Base-by-base conservation (phyloP, 2,329 filamentous ascomycete genomes). In the Cladophialophora bantiana region DNA sequence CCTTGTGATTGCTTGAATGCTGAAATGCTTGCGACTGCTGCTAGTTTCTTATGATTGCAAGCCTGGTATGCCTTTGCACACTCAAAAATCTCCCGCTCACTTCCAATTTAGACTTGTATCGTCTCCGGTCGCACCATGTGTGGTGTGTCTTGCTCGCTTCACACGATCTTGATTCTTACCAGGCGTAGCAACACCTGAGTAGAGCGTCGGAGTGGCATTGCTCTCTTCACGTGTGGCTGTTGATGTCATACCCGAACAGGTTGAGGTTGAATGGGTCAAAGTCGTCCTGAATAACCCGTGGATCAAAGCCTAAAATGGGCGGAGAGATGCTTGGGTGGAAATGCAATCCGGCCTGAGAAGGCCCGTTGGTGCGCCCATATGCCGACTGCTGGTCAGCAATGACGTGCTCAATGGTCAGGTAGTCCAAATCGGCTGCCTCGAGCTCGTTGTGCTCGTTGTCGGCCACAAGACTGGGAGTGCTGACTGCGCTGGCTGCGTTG, bases 251-350 rank as follows among this genome's bases (percentile, higher is more conserved):
- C 40, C 10, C 57, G 36, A 58, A 62, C 7, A 67, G 31, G 26
- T 69, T 71, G 13, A 77, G 68, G 42, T 75, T 68, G 56, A 74
- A 77, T 9, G 66, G 67, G 59, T 77, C 69, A 52, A 76, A 77
- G 26, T 71, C 62, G 57, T 71, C 68, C 38, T 73, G 73, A 62
- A 73, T 63, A 61, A 68, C 55, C n/a, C 68, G 70, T 15, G 75
- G 75, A 50, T 75, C 73, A 55, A 73, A 76, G 20, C 62, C 67
- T 18, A 70, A 57, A 38, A 72, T 55, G 4, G 69, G 68, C n/a
- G 50, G 58, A 4, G 61, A 59, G 42, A 70, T 55, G 1, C 65
- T 52, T 0, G 74, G 74, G 58, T 74, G 72, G 63, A 76, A 77
- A 42, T 73, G 71, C 7, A 65, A 60, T 35, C 72, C 73, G 36